Percentiles rank a stretch among this genome's conserved stretches.
Conservation (phyloP, 306 rosid genomes). For the Glycine latifolia region DNA sequence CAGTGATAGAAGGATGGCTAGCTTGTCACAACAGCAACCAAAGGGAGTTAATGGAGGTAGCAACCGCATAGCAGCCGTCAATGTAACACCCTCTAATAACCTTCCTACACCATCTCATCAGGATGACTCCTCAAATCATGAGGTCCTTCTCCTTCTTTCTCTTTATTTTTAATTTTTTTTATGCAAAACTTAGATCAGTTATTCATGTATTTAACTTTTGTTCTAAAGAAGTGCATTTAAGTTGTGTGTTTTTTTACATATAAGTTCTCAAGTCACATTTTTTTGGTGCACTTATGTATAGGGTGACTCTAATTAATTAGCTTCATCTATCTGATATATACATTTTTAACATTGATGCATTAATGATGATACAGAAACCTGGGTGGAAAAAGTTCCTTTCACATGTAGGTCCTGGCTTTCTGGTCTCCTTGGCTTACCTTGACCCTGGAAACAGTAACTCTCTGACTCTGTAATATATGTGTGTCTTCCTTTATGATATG, state of each 20-base stretch:
- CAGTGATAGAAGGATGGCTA: background rate
- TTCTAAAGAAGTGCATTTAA: no score
- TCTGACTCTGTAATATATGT: background rate
- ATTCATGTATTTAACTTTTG: background rate
- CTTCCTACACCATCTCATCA: background rate
- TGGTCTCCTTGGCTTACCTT: conserved; percentile 90
- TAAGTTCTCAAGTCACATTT: no score
- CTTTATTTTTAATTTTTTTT: no score
- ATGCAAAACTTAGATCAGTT: no score
- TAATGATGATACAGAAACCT: conserved; percentile 47
- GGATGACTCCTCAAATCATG: background rate
- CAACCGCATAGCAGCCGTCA: conserved; percentile 56
- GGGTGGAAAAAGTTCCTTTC: conserved; percentile 77
- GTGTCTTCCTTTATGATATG: background rate
- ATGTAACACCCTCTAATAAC: conserved; percentile 21
- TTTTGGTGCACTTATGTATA: no score
- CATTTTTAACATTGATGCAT: background rate
- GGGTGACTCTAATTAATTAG: background rate
- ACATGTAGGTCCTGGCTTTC: conserved; percentile 83
- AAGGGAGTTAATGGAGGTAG: conserved; percentile 36
- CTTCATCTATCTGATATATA: background rate
- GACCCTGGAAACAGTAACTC: conserved; percentile 86
- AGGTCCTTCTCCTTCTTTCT: conserved; percentile 46
- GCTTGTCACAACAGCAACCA: conserved; percentile 7
- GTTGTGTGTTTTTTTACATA: no score